Conservation (phyloP, 257 asterid genomes). For the Solanum chmielewskii region DNA sequence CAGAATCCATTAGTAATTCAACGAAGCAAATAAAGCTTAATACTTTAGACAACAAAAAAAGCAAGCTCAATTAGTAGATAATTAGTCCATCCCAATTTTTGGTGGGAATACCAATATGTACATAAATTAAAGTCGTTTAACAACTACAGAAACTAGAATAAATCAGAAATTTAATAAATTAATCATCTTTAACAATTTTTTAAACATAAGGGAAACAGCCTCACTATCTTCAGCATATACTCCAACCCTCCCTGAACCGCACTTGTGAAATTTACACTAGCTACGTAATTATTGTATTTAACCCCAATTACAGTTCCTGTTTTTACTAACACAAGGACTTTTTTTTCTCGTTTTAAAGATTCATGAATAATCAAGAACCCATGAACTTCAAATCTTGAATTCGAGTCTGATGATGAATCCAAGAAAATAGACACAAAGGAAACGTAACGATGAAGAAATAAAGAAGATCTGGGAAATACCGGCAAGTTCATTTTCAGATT, state of each 20-base stretch:
- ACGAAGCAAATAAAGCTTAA: neutral
- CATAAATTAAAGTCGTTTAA: neutral
- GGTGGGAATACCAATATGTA: neutral
- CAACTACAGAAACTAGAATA: neutral
- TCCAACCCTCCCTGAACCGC: neutral
- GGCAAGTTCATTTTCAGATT: constrained; percentile 59
- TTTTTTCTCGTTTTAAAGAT: neutral
- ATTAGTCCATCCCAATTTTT: neutral
- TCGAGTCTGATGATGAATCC: neutral
- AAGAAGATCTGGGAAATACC: constrained; percentile 25
- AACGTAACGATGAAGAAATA: neutral
- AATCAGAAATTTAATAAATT: neutral
- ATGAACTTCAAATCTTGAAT: neutral
- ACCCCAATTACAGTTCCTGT: neutral
- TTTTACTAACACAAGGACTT: neutral
- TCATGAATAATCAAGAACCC: neutral
- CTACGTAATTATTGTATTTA: neutral
- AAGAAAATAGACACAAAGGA: neutral
- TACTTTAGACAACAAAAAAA: neutral
- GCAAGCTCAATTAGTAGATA: neutral
- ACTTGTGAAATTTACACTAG: neutral
- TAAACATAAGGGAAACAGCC: neutral
- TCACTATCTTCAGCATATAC: neutral
- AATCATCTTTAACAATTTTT: neutral
- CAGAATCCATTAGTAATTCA: neutral